Base-by-base conservation (phyloP, 306 rosid genomes). In the Datisca glomerata region DNA sequence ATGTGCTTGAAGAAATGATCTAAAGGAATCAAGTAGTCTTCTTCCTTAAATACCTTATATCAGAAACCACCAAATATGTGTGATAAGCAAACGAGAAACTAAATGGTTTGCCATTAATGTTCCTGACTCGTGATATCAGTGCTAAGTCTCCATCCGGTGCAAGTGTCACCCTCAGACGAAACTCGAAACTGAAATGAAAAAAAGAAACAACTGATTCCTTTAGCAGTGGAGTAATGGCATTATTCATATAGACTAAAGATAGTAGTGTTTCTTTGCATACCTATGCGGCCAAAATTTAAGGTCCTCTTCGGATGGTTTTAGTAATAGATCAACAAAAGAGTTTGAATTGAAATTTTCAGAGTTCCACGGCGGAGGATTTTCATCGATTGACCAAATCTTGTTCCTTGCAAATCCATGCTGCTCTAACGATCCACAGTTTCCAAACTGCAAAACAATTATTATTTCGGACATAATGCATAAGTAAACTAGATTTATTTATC, bases 21-120 rank as follows among this genome's bases (percentile, higher is more conserved):
- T n/a, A n/a, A n/a, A n/a, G n/a, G n/a, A n/a, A n/a, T n/a, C n/a
- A n/a, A n/a, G n/a, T n/a, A n/a, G n/a, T n/a, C n/a, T n/a, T n/a
- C n/a, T n/a, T n/a, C n/a, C n/a, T n/a, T n/a, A n/a, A n/a, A 24
- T 79, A 87, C 97, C 93, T 83, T 51, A 87, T 87, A 60, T 87
- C 93, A 29, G 97, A 87, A 50, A 87, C 94, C 59, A 64, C 24
- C 13, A 87, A 58, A 59, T 83, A 73, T 3, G 97, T 79, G 68
- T 83, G 97, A 66, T 76, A 76, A 18, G 86, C 93, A 21, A 87
- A 87, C 13, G 97, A 83, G 75, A 87, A 87, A 63, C 71, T 70
- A 52, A 87, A 80, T 8, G 87, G 85, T 67, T 79, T 87, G 57
- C 89, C 80, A 34, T 83, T 67, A 50, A 83, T 47, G 51, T 87